Evolutionary conservation across 768 basidiomycete genomes (phyloP), one percentile per base, ranked within the genome.

Genomic region (Tephrocybe rancida): DNA sequence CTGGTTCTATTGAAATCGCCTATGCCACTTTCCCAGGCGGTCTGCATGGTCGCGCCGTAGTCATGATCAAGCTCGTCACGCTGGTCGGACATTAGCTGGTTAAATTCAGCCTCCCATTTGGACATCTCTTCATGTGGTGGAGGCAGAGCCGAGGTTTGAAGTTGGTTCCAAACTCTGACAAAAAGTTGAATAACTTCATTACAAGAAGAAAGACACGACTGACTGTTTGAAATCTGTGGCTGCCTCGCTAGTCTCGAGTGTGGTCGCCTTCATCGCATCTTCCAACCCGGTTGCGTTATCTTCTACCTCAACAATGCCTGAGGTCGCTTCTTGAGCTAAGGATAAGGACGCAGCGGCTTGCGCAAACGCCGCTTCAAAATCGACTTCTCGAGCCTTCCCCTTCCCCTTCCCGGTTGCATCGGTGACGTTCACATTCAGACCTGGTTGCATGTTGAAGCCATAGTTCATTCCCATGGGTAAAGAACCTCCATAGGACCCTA

Each of bases 321-420:
- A 78, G 44, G 68, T 74, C 26, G 74, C 73, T 22, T 68, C 56
- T 56, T 80, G 75, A 24, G 63, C 57, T 11, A 72, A 63, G 13
- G 70, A 67, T n/a, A 85, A 62, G 18, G 84, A 82, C n/a, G 81
- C 82, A 5, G 75, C 73, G 2, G 80, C 74, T 60, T 88, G 81
- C 10, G 84, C 86, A 69, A 93, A 92, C 9, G 90, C 91, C n/a
- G 87, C 87, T 59, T 93, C 91, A 52, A 92, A 91, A 67, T 91
- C 91, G 3, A 81, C 82, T 48, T 92, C 88, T 51, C 81, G 78
- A 16, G 76, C 83, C 65, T 92, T 95, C 1, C 88, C 91, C 66
- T 96, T 98, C 13, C 85, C 89, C 61, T 86, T 84, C 4, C 64
- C 73, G 52, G 70, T 65, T 14, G 39, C 18, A 39, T 58, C 37